These are phyloP conservation scores for Gaillardinia entomophila DNA, from an alignment of 805 yeast genomes.

Conservation along the genomic window DNA sequence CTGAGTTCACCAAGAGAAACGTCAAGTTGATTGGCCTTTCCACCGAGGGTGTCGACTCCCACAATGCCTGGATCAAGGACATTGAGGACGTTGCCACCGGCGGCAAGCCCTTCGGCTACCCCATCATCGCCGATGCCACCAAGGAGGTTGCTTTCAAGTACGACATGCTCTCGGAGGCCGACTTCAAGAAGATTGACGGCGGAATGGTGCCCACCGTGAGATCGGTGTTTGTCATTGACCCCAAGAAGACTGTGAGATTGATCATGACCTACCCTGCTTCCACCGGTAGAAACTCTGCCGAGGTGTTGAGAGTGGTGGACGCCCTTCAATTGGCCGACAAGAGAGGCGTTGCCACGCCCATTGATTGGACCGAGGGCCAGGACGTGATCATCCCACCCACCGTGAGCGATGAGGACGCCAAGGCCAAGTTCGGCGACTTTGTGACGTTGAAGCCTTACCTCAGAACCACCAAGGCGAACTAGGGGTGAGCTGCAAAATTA, in stretches of 20 bases:
- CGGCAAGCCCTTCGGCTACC: conserved; percentile 54
- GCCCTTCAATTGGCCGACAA: conserved; percentile 62
- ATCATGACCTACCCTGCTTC: conserved; percentile 67
- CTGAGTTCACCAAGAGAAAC: conserved; percentile 60
- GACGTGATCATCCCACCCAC: conserved; percentile 71
- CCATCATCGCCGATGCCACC: conserved; percentile 62
- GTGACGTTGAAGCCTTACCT: conserved; percentile 57
- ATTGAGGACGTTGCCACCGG: conserved; percentile 55
- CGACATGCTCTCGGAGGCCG: conserved; percentile 70
- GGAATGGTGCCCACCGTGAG: conserved; percentile 65
- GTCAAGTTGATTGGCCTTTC: conserved; percentile 66
- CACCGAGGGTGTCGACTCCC: conserved; percentile 58
- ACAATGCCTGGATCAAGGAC: conserved; percentile 65
- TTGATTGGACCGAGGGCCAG: conserved; percentile 68
- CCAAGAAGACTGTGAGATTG: conserved; percentile 56
- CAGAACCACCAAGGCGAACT: conserved; percentile 41
- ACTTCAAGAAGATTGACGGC: conserved; percentile 60
- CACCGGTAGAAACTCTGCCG: conserved; percentile 73
- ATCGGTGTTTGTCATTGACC: conserved; percentile 69
- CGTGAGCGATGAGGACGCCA: conserved; percentile 55
- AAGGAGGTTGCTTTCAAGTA: conserved; percentile 55
- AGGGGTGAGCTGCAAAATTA: too few relatives aligned
- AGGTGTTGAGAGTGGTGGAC: conserved; percentile 64
- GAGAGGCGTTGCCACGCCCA: conserved; percentile 61
- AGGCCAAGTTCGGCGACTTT: conserved; percentile 56